Percentiles rank a stretch among this genome's conserved stretches.
Evolutionary conservation across 768 basidiomycete genomes (phyloP).

Genomic region (Galerina sulciceps): DNA sequence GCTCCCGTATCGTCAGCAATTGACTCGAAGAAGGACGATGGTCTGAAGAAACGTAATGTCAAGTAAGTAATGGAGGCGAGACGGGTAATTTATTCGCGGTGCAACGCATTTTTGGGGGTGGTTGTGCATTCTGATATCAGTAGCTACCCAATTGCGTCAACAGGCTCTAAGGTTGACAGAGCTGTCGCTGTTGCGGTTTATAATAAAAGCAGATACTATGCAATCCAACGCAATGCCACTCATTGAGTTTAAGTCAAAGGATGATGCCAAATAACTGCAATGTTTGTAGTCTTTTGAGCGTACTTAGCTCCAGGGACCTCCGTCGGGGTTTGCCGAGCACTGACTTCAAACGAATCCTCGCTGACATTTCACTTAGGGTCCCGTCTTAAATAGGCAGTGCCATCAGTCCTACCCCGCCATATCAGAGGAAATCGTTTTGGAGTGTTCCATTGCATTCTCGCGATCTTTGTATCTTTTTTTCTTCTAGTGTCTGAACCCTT

Average conservation of each 20-base stretch:
- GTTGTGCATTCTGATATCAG: slow-evolving; percentile 17
- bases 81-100: slow-evolving; percentile 18
- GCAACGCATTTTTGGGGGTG: slow-evolving; percentile 4
- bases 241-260: background rate
- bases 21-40: slow-evolving; percentile 75
- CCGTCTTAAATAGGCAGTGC: too few species aligned
- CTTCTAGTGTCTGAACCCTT: too few species aligned
- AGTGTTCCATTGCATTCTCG: too few species aligned
- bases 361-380: too few species aligned
- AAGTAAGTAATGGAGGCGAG: slow-evolving; percentile 30
- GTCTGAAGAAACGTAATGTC: slow-evolving; percentile 72
- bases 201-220: slow-evolving; percentile 18
- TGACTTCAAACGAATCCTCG: too few species aligned
- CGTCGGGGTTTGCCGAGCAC: too few species aligned
- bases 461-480: too few species aligned
- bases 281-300: too few species aligned
- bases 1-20: slow-evolving; percentile 75
- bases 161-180: background rate
- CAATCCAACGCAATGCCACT: slow-evolving; percentile 5
- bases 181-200: slow-evolving; percentile 8
- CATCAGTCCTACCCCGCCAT: too few species aligned
- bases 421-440: too few species aligned
- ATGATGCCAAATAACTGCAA: slow-evolving; percentile 18
- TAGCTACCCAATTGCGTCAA: slow-evolving; percentile 11
- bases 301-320: too few species aligned